Base-by-base conservation (phyloP, 1,284 basidiomycete genomes). In the Papiliotrema fonsecae region DNA sequence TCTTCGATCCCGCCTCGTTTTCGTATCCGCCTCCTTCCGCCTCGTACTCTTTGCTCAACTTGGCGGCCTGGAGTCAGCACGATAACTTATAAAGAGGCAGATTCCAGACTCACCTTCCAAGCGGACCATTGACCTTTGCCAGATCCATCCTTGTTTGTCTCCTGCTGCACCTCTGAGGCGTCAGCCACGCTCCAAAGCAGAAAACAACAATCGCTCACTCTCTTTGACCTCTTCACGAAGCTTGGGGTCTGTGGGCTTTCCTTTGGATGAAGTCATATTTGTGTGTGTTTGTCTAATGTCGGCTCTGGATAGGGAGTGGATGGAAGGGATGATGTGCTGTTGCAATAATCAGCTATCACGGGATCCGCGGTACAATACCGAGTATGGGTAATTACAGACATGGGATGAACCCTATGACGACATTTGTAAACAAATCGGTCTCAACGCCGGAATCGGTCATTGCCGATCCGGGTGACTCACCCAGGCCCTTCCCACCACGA, bases 1-100 rank as follows among this genome's bases (percentile, higher is more conserved):
- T 75, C 59, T 72, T 70, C 37, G 72, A 74, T 50, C 74, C 71
- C 9, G 69, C 64, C 28, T 68, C 62, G 48, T 76, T 71, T 48
- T 74, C 67, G 58, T 76, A 76, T 11, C 51, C 61, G 14, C 74
- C 74, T 7, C 74, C 74, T 41, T 74, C 60, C 7, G 65, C 64
- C 54, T 76, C 74, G 55, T 76, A 76, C 45, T 67, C 63, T 52
- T 75, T 73, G 19, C 72, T 62, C 56, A 76, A 64, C 56, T 75
- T 72, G 47, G 61, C 51, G 0, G 70, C 65, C 61, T 65, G 47
- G 26, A 5, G 37, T 43, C 39, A 49, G 43, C 37, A n/a, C 21
- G 40, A 36, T 7, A 37, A 22, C 22, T 18, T 10, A n/a, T n/a
- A 31, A 19, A n/a, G 16, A 4, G n/a, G 2, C 13, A 3, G 42